Evolutionary conservation across 495 filamentous ascomycete species (phyloP), one percentile per base, ranked within the genome.

Genomic region (Tuber brumale): DNA sequence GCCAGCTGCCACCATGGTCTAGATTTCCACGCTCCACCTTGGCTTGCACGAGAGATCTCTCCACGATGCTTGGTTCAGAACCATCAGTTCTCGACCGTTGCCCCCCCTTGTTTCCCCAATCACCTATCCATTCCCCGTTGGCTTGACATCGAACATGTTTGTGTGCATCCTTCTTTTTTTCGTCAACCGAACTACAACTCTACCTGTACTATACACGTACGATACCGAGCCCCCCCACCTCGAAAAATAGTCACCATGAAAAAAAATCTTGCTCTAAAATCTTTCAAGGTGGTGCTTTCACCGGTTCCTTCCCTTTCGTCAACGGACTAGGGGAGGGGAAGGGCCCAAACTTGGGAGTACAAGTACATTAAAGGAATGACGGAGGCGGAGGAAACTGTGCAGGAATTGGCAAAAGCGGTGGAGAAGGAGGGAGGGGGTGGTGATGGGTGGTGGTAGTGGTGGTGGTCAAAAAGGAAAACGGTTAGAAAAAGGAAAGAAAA

Each of bases 1-100:
- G 57, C 77, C 75, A 76, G 78, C 70, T 78, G 70, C 77, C 75
- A 72, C 43, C 45, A 71, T 73, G 77, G 78, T 79, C 76, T 79
- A 76, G 77, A 80, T 80, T 76, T 77, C 70, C 78, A 79, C 70
- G 51, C 72, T 48, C 57, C 37, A 79, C 37, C 72, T 72, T 70
- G 48, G 76, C 16, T 66, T 66, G 27, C 14, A 66, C 9, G 27
- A 31, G n/a, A 66, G 57, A 66, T 66, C 27, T 66, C 27, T 31
- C 57, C 27, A 14, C 9, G 10, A 31, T 66, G n/a, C 57, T 66
- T 31, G 57, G 57, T 66, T 66, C 10, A 66, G 12, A 31, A 31
- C 27, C 3, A 31, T 14, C 4, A 66, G n/a, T 31, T 61, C 51
- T n/a, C 51, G 16, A 12, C n/a, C 18, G 46, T 23, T 23, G 10